Base-by-base conservation (phyloP, 495 filamentous ascomycete genomes). In the Tetracladium setigerum region DNA sequence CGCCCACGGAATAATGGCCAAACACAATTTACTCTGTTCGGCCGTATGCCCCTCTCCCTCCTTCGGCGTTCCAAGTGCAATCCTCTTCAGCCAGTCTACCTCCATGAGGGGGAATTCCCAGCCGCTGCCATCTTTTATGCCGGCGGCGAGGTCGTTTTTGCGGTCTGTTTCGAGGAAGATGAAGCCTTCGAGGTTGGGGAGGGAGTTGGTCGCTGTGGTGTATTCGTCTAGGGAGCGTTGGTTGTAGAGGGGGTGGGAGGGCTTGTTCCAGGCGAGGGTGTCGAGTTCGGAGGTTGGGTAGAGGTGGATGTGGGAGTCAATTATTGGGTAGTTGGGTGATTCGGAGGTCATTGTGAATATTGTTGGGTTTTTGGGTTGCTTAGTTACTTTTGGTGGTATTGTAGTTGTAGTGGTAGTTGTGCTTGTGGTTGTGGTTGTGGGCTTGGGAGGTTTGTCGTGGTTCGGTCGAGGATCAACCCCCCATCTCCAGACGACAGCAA, bases 261-360 rank as follows among this genome's bases (percentile, higher is more conserved):
- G 67, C 0, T 44, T 60, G 52, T 74, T 74, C 87, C 87, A 95
- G 46, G 76, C 63, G 36, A 90, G 69, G 19, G 74, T 73, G 39
- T 65, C 50, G 30, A 83, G 61, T 52, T 89, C 82, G 31, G 78
- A 73, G 41, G 67, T 60, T 50, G 84, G 81, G 66, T 78, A 92
- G 60, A 94, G 81, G 65, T 95, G 89, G 65, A 95, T 82, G 69
- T 95, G 89, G 8, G 87, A 83, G 67, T 95, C 89, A 46, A 95
- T 51, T 31, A 61, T 55, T 38, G 52, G 56, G 31, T 55, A 59
- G 5, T 41, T 32, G 12, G 44, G 24, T 2, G 38, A 9, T 45
- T 49, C 53, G 22, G 22, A 27, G 22, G 22, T 27, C 22, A 27
- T 27, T 27, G 22, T 27, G 3, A 27, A 3, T 3, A 7, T 7